Base-by-base conservation (phyloP, 1,284 basidiomycete genomes). In the Marasmius fiardii region DNA sequence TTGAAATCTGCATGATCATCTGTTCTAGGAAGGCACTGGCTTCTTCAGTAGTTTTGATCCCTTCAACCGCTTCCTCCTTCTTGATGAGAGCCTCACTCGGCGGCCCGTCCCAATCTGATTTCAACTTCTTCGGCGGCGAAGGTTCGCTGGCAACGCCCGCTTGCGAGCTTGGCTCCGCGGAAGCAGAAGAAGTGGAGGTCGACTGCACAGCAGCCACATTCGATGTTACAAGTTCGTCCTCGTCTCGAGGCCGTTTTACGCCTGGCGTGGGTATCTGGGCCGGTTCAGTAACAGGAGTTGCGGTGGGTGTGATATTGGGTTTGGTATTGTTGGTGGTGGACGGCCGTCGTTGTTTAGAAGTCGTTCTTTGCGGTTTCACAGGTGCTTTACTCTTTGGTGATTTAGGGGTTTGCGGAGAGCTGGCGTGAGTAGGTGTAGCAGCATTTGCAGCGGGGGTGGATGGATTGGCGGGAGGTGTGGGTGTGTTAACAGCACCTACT, bases 121-220 rank as follows among this genome's bases (percentile, higher is more conserved):
- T 90, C 41, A 70, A 64, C 51, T 85, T 82, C 71, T 91, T 91
- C 18, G 86, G 82, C 3, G 87, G 83, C 2, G 85, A 85, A 8
- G 82, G 82, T 53, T 81, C 79, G 56, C 75, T 74, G 6, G 74
- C 69, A 26, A 74, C 71, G 37, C 70, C 63, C 14, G 69, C 52
- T 20, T 41, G 39, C 39, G 39, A 41, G 14, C 39, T 41, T 65
- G 62, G 50, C 34, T 51, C 52, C 18, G 59, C 33, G 31, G 56
- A 48, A 41, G 64, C 63, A 2, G 65, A 62, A 16, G 64, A 31
- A n/a, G 64, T 58, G 18, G 68, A 52, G 16, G 68, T 26, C 5
- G 55, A 21, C 20, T 16, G 5, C 16, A 16, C 35, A 20, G 33
- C 53, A 24, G 48, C 26, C 12, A 10, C 47, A 18, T 39, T 58